Percentiles rank a stretch among this genome's conserved stretches.
These are phyloP conservation scores for Spencermartinsiella ligniputridi DNA, from an alignment of 1,139 yeast genomes.

Conservation along the genomic window DNA sequence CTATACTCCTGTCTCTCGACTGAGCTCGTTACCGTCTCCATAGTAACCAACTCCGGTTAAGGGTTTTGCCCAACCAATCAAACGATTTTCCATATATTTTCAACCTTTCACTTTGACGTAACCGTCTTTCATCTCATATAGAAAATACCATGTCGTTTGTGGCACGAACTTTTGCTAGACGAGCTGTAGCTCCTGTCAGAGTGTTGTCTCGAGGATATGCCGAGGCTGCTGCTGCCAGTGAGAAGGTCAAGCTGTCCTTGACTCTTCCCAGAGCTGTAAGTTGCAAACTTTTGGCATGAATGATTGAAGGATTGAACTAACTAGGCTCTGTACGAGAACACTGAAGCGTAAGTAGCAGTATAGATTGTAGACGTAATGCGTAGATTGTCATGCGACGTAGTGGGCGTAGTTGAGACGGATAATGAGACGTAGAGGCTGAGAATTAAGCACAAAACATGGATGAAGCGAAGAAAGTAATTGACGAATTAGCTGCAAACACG, in stretches of 20 bases:
- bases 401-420: too few relatives aligned
- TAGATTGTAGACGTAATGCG: too few relatives aligned
- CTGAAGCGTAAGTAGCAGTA: slow-evolving; percentile 45
- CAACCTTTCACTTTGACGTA: not conserved
- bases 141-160: slow-evolving; percentile 15
- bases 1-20: too few relatives aligned
- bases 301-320: slow-evolving; percentile 3
- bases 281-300: not conserved
- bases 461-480: too few relatives aligned
- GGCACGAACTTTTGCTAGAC: slow-evolving; percentile 24
- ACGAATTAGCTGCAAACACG: too few relatives aligned
- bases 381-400: too few relatives aligned
- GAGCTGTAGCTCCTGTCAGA: slow-evolving; percentile 46
- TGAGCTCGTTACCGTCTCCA: too few relatives aligned
- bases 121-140: not conserved
- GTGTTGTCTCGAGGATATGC: slow-evolving; percentile 81
- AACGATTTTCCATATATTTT: not conserved
- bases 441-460: too few relatives aligned
- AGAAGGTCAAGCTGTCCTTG: slow-evolving; percentile 79
- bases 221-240: slow-evolving; percentile 72
- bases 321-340: slow-evolving; percentile 39
- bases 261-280: slow-evolving; percentile 48
- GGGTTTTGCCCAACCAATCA: not conserved
- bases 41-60: too few relatives aligned
- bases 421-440: too few relatives aligned